Evolutionary conservation across 345 rosid species (phyloP).

Genomic region (Syzygium aqueum): DNA sequence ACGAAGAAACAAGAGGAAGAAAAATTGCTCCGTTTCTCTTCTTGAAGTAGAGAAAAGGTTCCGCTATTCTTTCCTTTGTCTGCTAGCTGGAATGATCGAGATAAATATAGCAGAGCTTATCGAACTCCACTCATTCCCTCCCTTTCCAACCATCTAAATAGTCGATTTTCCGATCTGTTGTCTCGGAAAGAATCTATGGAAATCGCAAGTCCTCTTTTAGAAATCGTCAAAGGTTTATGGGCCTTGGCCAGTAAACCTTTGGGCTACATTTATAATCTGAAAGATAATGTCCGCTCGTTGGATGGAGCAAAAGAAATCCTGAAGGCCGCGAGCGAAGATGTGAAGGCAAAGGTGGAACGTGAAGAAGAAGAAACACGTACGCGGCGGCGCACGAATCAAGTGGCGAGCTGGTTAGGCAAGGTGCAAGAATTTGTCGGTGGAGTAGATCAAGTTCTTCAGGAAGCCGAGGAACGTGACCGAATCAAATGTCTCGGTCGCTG

Average conservation of each 20-base stretch:
- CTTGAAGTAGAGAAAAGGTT: neutral
- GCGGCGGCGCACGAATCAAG: neutral
- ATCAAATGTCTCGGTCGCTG: neutral
- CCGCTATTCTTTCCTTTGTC: neutral
- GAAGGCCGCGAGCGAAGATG: rapidly evolving
- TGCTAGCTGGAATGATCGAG: neutral
- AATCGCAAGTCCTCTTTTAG: neutral
- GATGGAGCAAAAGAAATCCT: rapidly evolving
- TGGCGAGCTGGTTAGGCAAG: neutral
- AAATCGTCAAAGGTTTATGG: neutral
- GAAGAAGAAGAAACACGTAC: neutral
- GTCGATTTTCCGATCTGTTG: neutral
- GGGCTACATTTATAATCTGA: neutral
- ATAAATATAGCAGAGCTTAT: neutral
- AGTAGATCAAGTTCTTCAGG: neutral
- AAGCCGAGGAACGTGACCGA: neutral
- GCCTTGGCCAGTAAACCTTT: neutral
- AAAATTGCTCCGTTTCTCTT: neutral
- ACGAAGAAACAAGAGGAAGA: neutral
- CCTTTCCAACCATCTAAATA: neutral
- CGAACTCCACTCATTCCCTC: neutral
- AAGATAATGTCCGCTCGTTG: neutral
- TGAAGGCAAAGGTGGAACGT: neutral
- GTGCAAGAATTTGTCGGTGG: neutral
- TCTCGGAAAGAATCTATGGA: neutral